Evolutionary conservation across 75 land plant genomes (phyloP).

Genomic region (Azolla pinnata): DNA sequence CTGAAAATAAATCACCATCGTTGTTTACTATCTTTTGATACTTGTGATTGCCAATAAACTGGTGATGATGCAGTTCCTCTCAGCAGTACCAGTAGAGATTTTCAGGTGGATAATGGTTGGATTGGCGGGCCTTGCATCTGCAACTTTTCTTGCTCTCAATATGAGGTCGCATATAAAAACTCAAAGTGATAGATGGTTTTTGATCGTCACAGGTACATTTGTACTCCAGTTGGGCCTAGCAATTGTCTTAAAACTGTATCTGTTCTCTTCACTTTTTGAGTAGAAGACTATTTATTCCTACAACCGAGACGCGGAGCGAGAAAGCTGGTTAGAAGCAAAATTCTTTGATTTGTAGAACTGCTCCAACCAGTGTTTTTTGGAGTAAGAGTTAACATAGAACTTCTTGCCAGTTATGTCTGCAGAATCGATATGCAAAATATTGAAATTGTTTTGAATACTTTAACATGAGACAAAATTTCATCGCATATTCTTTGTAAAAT

Average conservation of each 20-base stretch:
- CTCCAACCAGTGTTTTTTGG: no score
- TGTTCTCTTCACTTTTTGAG: slow-evolving; percentile 49
- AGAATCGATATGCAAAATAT: no score
- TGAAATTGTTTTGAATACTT: no score
- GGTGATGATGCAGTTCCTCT: slow-evolving; percentile 61
- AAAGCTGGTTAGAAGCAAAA: no score
- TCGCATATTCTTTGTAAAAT: no score
- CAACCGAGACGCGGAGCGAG: no score
- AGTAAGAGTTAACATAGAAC: no score
- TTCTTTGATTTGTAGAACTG: no score
- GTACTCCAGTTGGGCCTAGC: slow-evolving; percentile 72
- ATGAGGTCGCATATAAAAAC: slow-evolving; percentile 75
- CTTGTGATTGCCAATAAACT: background rate
- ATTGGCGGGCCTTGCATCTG: slow-evolving; percentile 85
- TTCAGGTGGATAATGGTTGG: slow-evolving; percentile 95
- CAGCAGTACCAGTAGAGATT: slow-evolving; percentile 75
- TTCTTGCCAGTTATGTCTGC: no score
- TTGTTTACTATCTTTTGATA: background rate
- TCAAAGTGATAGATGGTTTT: slow-evolving; percentile 90
- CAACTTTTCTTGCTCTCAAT: slow-evolving; percentile 83
- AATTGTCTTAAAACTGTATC: slow-evolving; percentile 64
- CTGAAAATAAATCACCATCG: background rate
- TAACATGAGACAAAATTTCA: no score
- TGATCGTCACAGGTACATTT: slow-evolving; percentile 66
- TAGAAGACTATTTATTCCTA: no score